A percentile compares a stretch with the other conserved stretches of the same genome.
Conservation (phyloP, 192 early-diverging fungal species). For the Physocladia obscura region DNA sequence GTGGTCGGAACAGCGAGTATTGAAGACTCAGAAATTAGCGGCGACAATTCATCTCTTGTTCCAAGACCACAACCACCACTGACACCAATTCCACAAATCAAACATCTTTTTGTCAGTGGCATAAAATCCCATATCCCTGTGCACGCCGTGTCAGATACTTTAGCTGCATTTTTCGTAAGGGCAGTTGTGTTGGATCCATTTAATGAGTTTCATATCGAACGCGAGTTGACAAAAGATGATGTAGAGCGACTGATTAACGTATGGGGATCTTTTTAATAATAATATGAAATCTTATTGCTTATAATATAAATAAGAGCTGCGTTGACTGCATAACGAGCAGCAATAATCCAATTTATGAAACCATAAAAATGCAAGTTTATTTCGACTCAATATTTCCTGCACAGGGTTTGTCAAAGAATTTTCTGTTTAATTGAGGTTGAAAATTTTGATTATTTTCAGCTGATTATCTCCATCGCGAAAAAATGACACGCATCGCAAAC, state of each 20-base stretch:
- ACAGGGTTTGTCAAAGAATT: slow-evolving; percentile 39
- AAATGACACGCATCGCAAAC: slow-evolving; percentile 39
- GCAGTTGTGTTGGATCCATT: slow-evolving; percentile 57
- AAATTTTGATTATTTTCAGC: slow-evolving; percentile 28
- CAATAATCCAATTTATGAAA: slow-evolving; percentile 45
- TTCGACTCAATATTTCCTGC: slow-evolving; percentile 64
- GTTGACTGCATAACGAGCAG: slow-evolving; percentile 46
- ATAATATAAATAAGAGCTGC: slow-evolving; percentile 33
- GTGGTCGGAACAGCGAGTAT: neutral
- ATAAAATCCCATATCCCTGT: slow-evolving; percentile 32
- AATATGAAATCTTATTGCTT: neutral
- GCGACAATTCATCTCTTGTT: neutral
- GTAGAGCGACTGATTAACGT: slow-evolving; percentile 57
- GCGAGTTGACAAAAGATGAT: slow-evolving; percentile 52
- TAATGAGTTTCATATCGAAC: slow-evolving; percentile 53
- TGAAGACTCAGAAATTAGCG: neutral
- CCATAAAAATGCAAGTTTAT: slow-evolving; percentile 63
- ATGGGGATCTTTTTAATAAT: neutral
- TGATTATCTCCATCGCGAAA: slow-evolving; percentile 59
- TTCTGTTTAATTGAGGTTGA: neutral
- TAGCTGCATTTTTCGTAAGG: slow-evolving; percentile 61
- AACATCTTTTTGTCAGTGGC: slow-evolving; percentile 30
- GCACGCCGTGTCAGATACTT: slow-evolving; percentile 53
- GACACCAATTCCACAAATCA: slow-evolving; percentile 27
- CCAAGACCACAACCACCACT: slow-evolving; percentile 23